Conservation (phyloP, 768 basidiomycete species). For the Lentinula guzmanii region DNA sequence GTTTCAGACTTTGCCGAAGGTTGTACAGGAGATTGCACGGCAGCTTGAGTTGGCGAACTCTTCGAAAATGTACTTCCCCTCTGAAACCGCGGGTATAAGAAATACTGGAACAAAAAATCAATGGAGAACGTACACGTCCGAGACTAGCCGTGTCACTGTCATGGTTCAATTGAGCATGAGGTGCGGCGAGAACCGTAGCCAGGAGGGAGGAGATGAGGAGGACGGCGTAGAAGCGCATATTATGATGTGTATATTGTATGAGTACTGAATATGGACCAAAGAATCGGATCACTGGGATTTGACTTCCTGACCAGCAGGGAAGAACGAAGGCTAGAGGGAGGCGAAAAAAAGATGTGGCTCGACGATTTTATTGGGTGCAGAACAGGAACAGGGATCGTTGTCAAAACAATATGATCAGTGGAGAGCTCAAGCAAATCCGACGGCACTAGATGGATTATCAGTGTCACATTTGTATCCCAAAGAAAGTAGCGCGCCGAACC, state of each 20-base stretch:
- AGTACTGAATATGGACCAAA: neutral
- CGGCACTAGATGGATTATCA: too few species aligned
- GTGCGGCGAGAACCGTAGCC: neutral
- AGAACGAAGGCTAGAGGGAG: too few species aligned
- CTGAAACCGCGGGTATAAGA: neutral
- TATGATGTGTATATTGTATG: neutral
- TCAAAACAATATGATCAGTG: too few species aligned
- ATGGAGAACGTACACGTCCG: neutral
- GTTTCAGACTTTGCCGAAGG: neutral
- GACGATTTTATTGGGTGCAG: too few species aligned
- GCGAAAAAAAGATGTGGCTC: too few species aligned
- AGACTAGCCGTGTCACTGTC: neutral
- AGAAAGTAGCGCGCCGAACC: too few species aligned
- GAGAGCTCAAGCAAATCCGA: too few species aligned
- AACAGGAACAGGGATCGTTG: too few species aligned
- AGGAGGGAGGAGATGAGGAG: neutral
- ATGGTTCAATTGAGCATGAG: neutral
- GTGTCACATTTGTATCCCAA: too few species aligned
- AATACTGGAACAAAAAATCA: neutral
- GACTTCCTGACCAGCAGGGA: neutral
- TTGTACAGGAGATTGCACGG: neutral
- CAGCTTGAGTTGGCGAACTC: neutral
- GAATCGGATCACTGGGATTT: neutral
- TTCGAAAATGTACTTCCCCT: neutral
- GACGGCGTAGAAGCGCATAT: neutral